Evolutionary conservation across 1,139 yeast genomes (phyloP), one percentile per base, ranked within the genome.

Genomic region (Suhomyces atakaporum): DNA sequence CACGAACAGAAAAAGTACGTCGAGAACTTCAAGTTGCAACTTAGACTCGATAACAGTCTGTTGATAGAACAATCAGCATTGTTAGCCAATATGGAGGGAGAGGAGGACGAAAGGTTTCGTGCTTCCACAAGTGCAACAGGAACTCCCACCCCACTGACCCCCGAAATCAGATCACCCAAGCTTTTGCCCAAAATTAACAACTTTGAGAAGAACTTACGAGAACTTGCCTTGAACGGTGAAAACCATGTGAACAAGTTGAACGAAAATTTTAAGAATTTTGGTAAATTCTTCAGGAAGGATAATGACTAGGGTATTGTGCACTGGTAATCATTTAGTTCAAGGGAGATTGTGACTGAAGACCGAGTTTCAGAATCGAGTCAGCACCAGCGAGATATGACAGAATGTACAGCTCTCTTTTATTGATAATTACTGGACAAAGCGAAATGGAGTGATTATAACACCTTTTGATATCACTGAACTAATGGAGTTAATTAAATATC

Each of bases 11-110:
- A 60, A 27, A 72, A 74, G 46, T 82, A 77, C 46, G 53, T 78
- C 31, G 92, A 84, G 35, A 63, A 72, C 40, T 86, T 85, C 62
- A 72, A 74, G 44, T 58, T 75, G 9, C 84, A 81, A 53, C 56
- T 81, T 39, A 64, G 77, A 16, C 68, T 75, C 5, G 81, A 71
- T 40, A 78, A 75, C 34, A 62, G 43, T 16, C 50, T 68, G 32
- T 56, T 77, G 27, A 53, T 59, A 3, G 73, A 69, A 2, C 69
- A 63, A 25, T 72, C 76, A 9, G 67, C 75, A 7, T 54, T 77
- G 9, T 58, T 80, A 31, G 38, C 55, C 7, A 47, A 42, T 22
- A 39, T 58, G 5, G 57, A 54, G 13, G 50, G 45, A 11, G 58
- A 49, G 6, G 47, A 38, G 8, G 39, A 36, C 16, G 35, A 27